Evolutionary conservation across 2,329 filamentous ascomycete species (phyloP).

Genomic region (Fusarium sterilihyphosum): DNA sequence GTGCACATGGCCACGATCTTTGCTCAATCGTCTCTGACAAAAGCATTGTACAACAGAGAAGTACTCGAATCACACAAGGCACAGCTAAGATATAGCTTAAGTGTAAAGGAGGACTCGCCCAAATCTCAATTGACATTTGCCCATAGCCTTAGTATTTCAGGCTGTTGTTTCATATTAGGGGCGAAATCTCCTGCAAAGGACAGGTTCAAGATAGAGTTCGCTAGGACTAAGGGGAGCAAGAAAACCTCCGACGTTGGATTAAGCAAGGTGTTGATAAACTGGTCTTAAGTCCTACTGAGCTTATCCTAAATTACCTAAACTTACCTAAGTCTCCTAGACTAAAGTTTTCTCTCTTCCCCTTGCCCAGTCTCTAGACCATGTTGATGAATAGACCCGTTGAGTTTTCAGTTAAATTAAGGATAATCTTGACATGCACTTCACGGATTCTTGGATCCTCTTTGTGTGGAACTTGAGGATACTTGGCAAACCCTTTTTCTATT

Average conservation of each 20-base stretch:
- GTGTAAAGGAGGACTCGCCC: not conserved
- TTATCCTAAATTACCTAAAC: not conserved
- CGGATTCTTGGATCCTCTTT: not conserved
- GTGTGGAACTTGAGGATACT: not conserved
- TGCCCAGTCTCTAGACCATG: not conserved
- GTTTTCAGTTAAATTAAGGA: not conserved
- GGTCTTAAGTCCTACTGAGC: not conserved
- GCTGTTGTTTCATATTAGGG: not conserved
- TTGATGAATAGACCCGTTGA: not conserved
- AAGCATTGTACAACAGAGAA: not conserved
- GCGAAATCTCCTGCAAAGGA: not conserved
- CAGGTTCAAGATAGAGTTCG: not conserved
- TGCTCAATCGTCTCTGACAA: not conserved
- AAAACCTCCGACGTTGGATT: not conserved
- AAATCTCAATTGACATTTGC: not conserved
- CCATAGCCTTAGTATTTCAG: no score
- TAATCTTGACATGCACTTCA: not conserved
- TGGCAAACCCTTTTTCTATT: not conserved
- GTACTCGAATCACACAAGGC: not conserved
- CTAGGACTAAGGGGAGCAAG: not conserved
- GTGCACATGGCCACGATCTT: not conserved
- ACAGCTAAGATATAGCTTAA: not conserved
- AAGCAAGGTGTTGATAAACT: not conserved
- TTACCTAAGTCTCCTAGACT: not conserved
- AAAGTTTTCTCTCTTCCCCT: not conserved